Base-by-base conservation (phyloP, 768 basidiomycete species). In the Mycena galopus region DNA sequence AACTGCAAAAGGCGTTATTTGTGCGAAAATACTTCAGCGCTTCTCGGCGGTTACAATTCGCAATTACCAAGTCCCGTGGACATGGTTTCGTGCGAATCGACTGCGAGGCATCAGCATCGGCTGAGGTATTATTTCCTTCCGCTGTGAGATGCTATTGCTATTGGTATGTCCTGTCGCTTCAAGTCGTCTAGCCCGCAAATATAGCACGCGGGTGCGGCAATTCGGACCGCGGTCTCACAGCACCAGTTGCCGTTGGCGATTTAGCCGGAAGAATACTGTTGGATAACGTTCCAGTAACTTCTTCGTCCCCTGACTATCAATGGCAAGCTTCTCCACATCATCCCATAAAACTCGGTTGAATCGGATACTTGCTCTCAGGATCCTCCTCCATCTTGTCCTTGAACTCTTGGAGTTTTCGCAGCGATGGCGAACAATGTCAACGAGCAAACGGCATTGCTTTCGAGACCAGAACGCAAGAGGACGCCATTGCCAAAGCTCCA, bases 401-500 rank as follows among this genome's bases (percentile, higher is more conserved):
- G 51, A 8, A n/a, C 9, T 29, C 25, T 16, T 59, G 32, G 19
- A 33, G 35, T 21, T 12, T 14, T 33, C 19, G 23, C 27, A 21
- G 27, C 61, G 23, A 77, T 55, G 65, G 78, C 73, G 68, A 75
- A 21, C 69, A 68, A 75, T 25, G 50, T 75, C 50, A 79, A 82
- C 67, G 86, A 87, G 73, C 79, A 84, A 71, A 85, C 83, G 4
- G 77, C 84, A 37, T 69, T 87, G 42, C 77, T 86, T 27, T 69
- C 67, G 23, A 27, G 16, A 25, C 76, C 47, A 74, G 59, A 39
- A 47, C 70, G 62, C 60, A 73, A 70, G 65, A 77, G 78, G 12
- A 89, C 86, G 2, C 87, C 89, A 17, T 77, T 92, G 35, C 89
- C 89, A 16, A 86, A 86, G 82, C 63, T 81, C 27, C 90, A 91